Percentiles rank a stretch among this genome's conserved stretches.
These are phyloP conservation scores for Myxozyma mucilagina DNA, from an alignment of 805 yeast species.

Conservation along the genomic window DNA sequence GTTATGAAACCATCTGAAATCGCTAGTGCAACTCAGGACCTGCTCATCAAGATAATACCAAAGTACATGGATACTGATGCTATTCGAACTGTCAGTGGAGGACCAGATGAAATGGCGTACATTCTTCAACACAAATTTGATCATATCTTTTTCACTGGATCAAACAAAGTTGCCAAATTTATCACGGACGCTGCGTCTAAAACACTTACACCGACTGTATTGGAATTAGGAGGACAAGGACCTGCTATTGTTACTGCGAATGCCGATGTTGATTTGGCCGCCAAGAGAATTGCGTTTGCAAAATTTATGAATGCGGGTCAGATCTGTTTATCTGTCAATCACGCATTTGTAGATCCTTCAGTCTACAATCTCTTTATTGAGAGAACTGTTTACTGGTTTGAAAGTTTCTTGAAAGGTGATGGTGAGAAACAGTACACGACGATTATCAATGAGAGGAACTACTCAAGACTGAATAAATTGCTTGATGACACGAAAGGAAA, in stretches of 20 bases:
- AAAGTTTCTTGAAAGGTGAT: constrained; percentile 50
- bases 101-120: constrained; percentile 57
- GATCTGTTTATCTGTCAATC: constrained; percentile 75
- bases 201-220: constrained; percentile 63
- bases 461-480: neutral
- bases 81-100: constrained; percentile 70
- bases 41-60: constrained; percentile 55
- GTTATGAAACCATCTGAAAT: constrained; percentile 60
- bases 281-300: constrained; percentile 64
- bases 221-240: constrained; percentile 80
- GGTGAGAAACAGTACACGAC: constrained; percentile 6
- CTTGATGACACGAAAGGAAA: constrained; percentile 33
- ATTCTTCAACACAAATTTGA: constrained; percentile 58
- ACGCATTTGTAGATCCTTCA: constrained; percentile 56
- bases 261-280: constrained; percentile 46
- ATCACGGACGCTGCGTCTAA: constrained; percentile 69
- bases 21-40: constrained; percentile 59
- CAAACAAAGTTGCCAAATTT: constrained; percentile 62
- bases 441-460: constrained; percentile 4
- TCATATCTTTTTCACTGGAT: constrained; percentile 74
- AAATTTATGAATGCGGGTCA: constrained; percentile 71
- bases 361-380: constrained; percentile 51
- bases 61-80: constrained; percentile 58
- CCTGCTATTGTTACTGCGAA: constrained; percentile 63
- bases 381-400: constrained; percentile 40